Base-by-base conservation (phyloP, 805 yeast genomes). In the Saccharomycopsis malanga region DNA sequence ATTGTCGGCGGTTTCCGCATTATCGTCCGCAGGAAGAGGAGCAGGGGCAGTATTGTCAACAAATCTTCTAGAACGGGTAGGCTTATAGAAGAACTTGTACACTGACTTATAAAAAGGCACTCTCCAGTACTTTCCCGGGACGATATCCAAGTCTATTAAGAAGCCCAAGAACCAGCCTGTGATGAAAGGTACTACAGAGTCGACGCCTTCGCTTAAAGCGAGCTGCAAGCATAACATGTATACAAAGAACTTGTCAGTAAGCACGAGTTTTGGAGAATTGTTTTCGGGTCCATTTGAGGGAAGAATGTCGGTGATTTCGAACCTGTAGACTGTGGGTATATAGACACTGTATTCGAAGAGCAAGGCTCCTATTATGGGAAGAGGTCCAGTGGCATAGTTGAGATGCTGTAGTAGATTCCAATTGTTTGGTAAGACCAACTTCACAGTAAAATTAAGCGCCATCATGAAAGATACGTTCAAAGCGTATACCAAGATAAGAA, bases 91-190 rank as follows among this genome's bases (percentile, higher is more conserved):
- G 12, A 42, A 27, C 38, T 42, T 43, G 34, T 38, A 42, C 4
- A 46, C 20, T 35, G 18, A 23, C 42, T 43, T 57, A 49, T 34
- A 44, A 15, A 38, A 46, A 20, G 68, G 67, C 27, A 65, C 46
- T 36, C 64, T 52, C 68, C 69, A 65, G 32, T 50, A 45, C 44
- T 60, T 61, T 20, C 66, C 63, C 3, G 69, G 69, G 5, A 65
- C 37, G 10, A 65, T 50, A 29, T 61, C 66, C 22, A 54, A 38
- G 30, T 54, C 43, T 42, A 66, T 45, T 37, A 65, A 53, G n/a
- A 56, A 46, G 4, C 65, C 61, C 4, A 65, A 40, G 10, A 55
- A 17, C 64, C 65, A 65, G n/a, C 69, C 69, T 9, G 54, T 44
- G 27, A 56, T 34, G 5, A 64, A 58, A n/a, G 58, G 50, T 21